Base-by-base conservation (phyloP, 805 yeast species). In the Candida parachauliodes region DNA sequence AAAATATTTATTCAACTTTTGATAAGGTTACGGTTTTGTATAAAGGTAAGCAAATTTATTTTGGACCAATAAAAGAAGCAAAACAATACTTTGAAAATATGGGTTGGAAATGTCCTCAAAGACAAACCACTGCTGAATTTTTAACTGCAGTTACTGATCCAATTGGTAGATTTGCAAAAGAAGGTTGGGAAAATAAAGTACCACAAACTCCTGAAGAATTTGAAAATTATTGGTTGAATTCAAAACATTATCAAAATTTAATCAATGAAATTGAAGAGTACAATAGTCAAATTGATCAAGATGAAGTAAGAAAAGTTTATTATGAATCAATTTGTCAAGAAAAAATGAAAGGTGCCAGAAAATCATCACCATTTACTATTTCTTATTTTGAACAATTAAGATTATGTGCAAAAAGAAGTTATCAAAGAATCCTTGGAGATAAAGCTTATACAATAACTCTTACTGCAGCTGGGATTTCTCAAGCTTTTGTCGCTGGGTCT, bases 121-220 rank as follows among this genome's bases (percentile, higher is more conserved):
- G 88, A 49, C 85, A 79, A 61, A 72, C 83, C 2, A 77, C 86
- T 11, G 83, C 87, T 10, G 88, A 82, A 51, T 82, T 80, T 53
- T 60, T 81, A 49, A 81, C 87, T 2, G 77, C 86, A 1, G 68
- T 81, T 9, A 79, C 88, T 8, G 83, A 79, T 54, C 85, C 87
- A 7, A 60, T 62, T 5, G 88, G 81, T 36, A 70, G 88, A 52
- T 59, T 48, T 41, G 52, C 74, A 2, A 59, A 59, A 37, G 51
- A 60, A 18, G 86, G 83, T 1, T 65, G 43, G 48, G 80, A 73
- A 41, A 48, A 61, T 28, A 54, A 53, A 39, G 80, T 81, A 16
- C 93, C 93, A 5, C 59, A 60, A 16, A 75, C 81, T 8, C 75
- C 88, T 0, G 68, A 62, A 18, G 86, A 83, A 49, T 82, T 83